A percentile compares a stretch with the other conserved stretches of the same genome.
Conservation (phyloP, 176 grass and related monocot species). For the Lolium rigidum region DNA sequence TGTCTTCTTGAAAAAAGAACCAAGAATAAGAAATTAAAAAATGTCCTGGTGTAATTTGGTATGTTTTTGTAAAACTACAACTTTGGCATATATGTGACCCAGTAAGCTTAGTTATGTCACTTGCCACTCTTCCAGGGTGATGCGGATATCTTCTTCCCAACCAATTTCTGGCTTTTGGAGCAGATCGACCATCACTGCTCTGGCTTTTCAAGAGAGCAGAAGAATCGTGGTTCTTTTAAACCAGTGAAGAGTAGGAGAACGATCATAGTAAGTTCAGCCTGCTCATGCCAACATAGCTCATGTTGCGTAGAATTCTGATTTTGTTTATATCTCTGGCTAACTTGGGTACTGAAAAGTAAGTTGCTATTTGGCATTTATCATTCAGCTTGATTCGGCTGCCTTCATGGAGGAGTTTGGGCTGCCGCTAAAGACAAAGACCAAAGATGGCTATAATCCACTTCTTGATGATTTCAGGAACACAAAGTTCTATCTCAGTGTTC, state of each 20-base stretch:
- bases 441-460: conserved; percentile 93
- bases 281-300: conserved; percentile 7
- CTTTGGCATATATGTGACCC: background rate
- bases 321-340: background rate
- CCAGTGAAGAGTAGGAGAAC: conserved; percentile 82
- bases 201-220: conserved; percentile 67
- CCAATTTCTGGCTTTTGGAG: conserved; percentile 88
- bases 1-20: background rate
- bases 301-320: background rate
- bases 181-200: conserved; percentile 85
- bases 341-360: conserved; percentile 26
- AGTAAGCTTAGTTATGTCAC: conserved; percentile 22
- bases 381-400: conserved; percentile 77
- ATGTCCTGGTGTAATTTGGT: background rate
- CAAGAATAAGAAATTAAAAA: background rate
- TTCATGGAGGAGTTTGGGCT: conserved; percentile 97
- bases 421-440: conserved; percentile 87
- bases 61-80: background rate
- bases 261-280: conserved; percentile 74
- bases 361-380: conserved; percentile 12
- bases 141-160: conserved; percentile 96
- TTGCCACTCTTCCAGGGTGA: conserved; percentile 63
- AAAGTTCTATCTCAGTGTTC: conserved; percentile 90
- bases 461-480: conserved; percentile 96
- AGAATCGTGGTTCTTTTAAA: conserved; percentile 65